Conservation (phyloP, 768 basidiomycete genomes). For the Termitomyces eurrhizus region DNA sequence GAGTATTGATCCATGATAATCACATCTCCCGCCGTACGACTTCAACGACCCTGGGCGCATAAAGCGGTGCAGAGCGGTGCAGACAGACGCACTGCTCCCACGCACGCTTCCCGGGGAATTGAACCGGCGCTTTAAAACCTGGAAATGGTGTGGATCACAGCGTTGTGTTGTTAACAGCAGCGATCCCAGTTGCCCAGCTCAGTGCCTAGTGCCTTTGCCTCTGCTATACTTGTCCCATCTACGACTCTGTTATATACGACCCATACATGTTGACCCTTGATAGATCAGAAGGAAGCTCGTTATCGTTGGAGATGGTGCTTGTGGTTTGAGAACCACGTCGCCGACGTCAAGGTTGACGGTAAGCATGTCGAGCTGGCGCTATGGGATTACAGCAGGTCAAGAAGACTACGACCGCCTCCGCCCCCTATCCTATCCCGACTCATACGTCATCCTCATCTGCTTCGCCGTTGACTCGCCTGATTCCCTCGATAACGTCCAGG, state of each 20-base stretch:
- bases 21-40: neutral
- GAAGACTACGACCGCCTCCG: slow-evolving; percentile 99
- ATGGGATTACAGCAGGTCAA: slow-evolving; percentile 99
- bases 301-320: slow-evolving; percentile 98
- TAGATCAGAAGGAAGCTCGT: slow-evolving; percentile 94
- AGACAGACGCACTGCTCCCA: slow-evolving; percentile 10
- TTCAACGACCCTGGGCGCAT: neutral
- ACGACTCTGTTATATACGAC: neutral
- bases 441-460: slow-evolving; percentile 99
- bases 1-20: too few relatives aligned
- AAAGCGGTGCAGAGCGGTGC: slow-evolving; percentile 3
- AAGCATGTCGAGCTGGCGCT: slow-evolving; percentile 98
- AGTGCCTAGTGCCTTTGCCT: slow-evolving; percentile 8
- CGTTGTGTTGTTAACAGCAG: slow-evolving; percentile 16
- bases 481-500: slow-evolving; percentile 98
- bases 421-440: slow-evolving; percentile 97
- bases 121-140: slow-evolving; percentile 22
- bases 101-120: slow-evolving; percentile 22
- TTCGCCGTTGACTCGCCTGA: slow-evolving; percentile 98
- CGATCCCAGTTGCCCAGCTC: slow-evolving; percentile 7
- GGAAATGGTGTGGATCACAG: slow-evolving; percentile 10
- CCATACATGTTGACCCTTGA: neutral
- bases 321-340: slow-evolving; percentile 99
- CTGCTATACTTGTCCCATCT: neutral
- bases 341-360: slow-evolving; percentile 97